Base-by-base conservation (phyloP, 768 basidiomycete genomes). In the Tubosaeta sp. region DNA sequence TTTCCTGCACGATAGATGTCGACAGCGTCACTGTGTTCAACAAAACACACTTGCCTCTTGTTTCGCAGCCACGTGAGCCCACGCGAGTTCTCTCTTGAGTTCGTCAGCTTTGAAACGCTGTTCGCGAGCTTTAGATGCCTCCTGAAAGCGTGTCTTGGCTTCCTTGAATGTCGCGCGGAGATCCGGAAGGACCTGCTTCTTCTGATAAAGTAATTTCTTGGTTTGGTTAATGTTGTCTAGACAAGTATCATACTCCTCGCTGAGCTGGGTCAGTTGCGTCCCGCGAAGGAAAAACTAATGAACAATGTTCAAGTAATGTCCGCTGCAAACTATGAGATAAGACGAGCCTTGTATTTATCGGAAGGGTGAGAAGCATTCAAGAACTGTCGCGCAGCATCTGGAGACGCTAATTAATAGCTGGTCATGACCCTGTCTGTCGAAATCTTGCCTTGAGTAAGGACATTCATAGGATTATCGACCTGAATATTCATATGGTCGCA, bases 401-500 rank as follows among this genome's bases (percentile, higher is more conserved):
- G 48, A 36, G 41, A 44, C 38, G 40, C 19, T 21, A 8, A 41
- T 52, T n/a, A 54, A 35, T 30, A 38, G 3, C 22, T 1, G 4
- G 36, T 10, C 30, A 44, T n/a, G 25, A 2, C 3, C 21, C 9
- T 19, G 6, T 16, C n/a, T 13, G 21, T 21, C 7, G 19, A 24
- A 9, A 53, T 61, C 22, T 31, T 55, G 78, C 87, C 90, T 76
- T 93, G 91, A 1, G 90, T 94, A 39, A 95, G 76, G 22, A 99
- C 86, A 54, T 91, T 97, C 83, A 97, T 84, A 2, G 94, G 95
- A 62, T 94, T 94, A 65, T 96, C 93, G 52, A 96, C 90, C 64
- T 95, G 93, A 49, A 99, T 90, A 60, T 93, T 93, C 87, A 96
- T 95, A 57, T 93, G 87, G 64, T 95, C 91, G 60, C 87, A 87